Percentiles rank a stretch among this genome's conserved stretches.
Conservation (phyloP, 2,329 filamentous ascomycete genomes). For the Xylaria digitata region DNA sequence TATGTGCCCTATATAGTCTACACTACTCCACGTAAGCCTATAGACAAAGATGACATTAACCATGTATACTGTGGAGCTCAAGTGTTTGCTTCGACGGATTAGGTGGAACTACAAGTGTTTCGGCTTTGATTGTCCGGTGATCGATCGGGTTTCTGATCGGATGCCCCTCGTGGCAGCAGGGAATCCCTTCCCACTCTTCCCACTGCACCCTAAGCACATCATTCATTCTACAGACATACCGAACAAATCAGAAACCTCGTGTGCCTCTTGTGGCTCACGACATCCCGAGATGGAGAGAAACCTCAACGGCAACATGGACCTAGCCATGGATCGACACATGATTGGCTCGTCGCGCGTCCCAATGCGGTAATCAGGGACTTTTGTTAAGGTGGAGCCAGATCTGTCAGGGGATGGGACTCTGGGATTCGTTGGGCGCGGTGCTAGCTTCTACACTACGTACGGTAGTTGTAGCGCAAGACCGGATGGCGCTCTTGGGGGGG, state of each 20-base stretch:
- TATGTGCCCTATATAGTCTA: no score
- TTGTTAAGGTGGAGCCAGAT: slow-evolving; percentile 38
- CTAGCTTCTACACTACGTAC: slow-evolving; percentile 2
- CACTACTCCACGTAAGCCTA: background rate
- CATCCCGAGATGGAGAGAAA: slow-evolving; percentile 25
- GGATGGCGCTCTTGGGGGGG: slow-evolving; percentile 14
- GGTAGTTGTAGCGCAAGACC: slow-evolving; percentile 34
- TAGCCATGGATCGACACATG: background rate
- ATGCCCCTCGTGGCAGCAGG: slow-evolving; percentile 39
- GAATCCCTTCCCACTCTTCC: slow-evolving; percentile 16
- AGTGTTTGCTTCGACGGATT: slow-evolving; percentile 7
- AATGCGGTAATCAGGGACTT: slow-evolving; percentile 42
- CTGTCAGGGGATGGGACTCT: slow-evolving; percentile 30
- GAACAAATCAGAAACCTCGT: slow-evolving; percentile 29
- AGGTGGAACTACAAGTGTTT: slow-evolving; percentile 9
- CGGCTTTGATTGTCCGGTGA: slow-evolving; percentile 16
- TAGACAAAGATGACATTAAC: background rate
- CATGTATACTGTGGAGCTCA: background rate
- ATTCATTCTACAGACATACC: slow-evolving; percentile 13
- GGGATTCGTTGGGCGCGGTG: slow-evolving; percentile 27
- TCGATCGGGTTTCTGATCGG: slow-evolving; percentile 30
- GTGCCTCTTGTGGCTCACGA: slow-evolving; percentile 28
- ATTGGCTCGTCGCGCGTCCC: slow-evolving; percentile 28
- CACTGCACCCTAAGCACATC: background rate
- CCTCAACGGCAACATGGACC: slow-evolving; percentile 14